These are phyloP conservation scores for Boletus rufocinnamomeus DNA, from an alignment of 768 basidiomycete species.

Conservation along the genomic window DNA sequence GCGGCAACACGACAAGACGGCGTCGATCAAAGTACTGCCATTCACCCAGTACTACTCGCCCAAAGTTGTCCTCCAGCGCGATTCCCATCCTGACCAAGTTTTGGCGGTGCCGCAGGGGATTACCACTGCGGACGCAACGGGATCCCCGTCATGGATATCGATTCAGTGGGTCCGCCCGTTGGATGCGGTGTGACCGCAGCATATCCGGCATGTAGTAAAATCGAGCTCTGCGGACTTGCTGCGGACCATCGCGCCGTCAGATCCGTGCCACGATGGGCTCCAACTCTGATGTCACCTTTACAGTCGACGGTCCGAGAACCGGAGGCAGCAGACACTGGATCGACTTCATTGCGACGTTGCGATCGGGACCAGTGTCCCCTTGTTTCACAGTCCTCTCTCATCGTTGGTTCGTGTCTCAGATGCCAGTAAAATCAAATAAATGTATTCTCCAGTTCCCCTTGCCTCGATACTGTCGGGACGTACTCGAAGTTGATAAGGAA, in stretches of 20 bases:
- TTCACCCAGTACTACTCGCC: slow-evolving; percentile 52
- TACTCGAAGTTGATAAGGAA: neutral
- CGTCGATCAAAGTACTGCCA: slow-evolving; percentile 39
- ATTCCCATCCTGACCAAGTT: slow-evolving; percentile 21
- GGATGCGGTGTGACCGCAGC: slow-evolving; percentile 19
- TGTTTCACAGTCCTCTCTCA: neutral
- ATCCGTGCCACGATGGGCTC: neutral
- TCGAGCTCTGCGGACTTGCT: neutral
- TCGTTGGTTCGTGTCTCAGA: neutral
- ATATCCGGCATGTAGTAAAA: neutral
- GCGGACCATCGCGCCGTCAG: neutral
- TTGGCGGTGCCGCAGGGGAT: slow-evolving; percentile 25
- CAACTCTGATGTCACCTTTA: neutral
- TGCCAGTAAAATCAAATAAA: neutral
- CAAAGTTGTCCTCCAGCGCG: slow-evolving; percentile 38
- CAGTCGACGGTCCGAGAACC: neutral
- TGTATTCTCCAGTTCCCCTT: neutral
- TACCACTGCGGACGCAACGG: neutral
- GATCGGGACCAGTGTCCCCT: neutral
- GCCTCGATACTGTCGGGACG: neutral
- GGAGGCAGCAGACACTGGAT: no score
- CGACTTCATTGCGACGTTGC: neutral
- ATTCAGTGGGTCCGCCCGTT: slow-evolving; percentile 45
- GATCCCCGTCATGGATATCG: slow-evolving; percentile 44
- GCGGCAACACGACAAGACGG: slow-evolving; percentile 15